Base-by-base conservation (phyloP, 208 protist species). In the Zelonia costaricensis region DNA sequence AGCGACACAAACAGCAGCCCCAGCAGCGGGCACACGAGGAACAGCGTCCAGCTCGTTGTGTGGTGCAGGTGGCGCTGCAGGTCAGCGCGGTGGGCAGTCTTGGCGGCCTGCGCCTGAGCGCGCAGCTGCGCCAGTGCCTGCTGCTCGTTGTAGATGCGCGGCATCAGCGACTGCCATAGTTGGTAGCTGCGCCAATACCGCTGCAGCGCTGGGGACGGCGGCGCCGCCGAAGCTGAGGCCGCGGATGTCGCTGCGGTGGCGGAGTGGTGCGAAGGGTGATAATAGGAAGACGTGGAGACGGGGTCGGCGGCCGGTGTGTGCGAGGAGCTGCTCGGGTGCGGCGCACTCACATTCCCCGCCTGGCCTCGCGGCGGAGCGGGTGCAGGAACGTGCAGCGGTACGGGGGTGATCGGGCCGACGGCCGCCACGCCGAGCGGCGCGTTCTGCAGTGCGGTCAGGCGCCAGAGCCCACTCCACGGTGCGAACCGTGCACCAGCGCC, bases 21-120 rank as follows among this genome's bases (percentile, higher is more conserved):
- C 2, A 79, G 31, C 51, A 79, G 73, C 39, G 71, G 78, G 25
- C 65, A 47, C 12, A 77, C 42, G 0, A 84, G 44, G 25, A 57
- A 76, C 18, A 74, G 31, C 9, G 60, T 69, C 38, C 69, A 62
- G 40, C 57, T 51, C 36, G 43, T 62, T 28, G 63, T 62, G 13
- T 40, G 31, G n/a, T 23, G 43, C 42, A 79, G 57, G 13, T 53
- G 45, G 12, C 65, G 30, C 38, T 64, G 43, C 13, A 73, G 30
- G 5, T 61, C 20, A 2, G 55, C 39, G 5, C 60, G 40, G 25
- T 77, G 73, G 18, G 54, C 33, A 1, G 42, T 30, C 27, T 47
- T 55, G 8, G 78, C 22, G 13, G 49, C 47, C 5, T 54, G 44
- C 30, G 53, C 35, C 20, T 62, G 23, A 3, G 44, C 45, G 25